Conservation (phyloP, 148 eudicot species). For the Camellia granthamiana region DNA sequence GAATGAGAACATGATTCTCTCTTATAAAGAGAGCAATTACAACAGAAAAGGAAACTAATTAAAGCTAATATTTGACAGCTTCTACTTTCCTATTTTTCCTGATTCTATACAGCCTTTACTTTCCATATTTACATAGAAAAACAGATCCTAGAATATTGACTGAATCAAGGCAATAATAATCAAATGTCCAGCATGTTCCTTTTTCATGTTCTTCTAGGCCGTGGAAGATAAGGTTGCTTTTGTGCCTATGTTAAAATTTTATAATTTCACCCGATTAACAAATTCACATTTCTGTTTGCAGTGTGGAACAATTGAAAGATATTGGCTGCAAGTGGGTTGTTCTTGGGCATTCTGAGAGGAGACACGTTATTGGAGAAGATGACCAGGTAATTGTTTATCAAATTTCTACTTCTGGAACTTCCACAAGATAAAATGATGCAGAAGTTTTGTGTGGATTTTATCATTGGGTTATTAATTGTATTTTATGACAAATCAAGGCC, state of each 20-base stretch:
- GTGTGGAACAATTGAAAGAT: conserved; percentile 88
- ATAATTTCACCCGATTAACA: not conserved
- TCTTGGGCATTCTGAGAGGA: conserved; percentile 95
- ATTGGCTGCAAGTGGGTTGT: conserved; percentile 93
- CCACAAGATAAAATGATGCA: conserved; percentile 34
- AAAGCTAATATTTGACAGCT: too few relatives aligned
- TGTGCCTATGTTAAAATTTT: not conserved
- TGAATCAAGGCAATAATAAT: too few relatives aligned
- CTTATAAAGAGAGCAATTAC: too few relatives aligned
- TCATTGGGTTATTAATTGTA: conserved; percentile 19
- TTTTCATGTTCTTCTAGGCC: not conserved
- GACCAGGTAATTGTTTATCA: conserved; percentile 54
- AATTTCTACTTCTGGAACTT: not conserved
- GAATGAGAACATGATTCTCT: too few relatives aligned
- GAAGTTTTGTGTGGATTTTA: conserved; percentile 26
- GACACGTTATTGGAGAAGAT: conserved; percentile 83
- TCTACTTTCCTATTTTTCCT: too few relatives aligned
- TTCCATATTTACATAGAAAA: too few relatives aligned
- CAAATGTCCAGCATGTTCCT: not conserved
- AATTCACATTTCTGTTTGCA: conserved; percentile 20
- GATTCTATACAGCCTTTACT: too few relatives aligned
- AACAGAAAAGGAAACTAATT: too few relatives aligned
- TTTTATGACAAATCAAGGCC: not conserved
- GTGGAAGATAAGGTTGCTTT: not conserved
- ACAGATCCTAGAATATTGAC: too few relatives aligned